Conservation (phyloP, 2,329 filamentous ascomycete genomes). For the Calonectria pteridis region DNA sequence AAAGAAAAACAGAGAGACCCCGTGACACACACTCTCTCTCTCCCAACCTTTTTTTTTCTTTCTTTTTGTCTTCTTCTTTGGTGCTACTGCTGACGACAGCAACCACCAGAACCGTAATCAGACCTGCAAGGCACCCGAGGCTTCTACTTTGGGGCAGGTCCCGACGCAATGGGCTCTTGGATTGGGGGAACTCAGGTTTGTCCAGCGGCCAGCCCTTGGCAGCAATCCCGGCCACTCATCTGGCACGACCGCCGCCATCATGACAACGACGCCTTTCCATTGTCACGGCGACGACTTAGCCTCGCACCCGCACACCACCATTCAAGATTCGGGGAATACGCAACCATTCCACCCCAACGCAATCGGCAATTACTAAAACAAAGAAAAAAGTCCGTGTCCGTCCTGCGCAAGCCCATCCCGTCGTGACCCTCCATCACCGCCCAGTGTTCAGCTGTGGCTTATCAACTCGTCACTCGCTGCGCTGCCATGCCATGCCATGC, state of each 20-base stretch:
- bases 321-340: background rate
- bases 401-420: background rate
- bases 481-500: background rate
- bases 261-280: conserved; percentile 5
- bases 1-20: background rate
- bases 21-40: too few relatives aligned
- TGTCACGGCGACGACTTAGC: conserved; percentile 10
- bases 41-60: background rate
- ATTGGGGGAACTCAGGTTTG: conserved; percentile 10
- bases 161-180: conserved; percentile 14
- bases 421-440: background rate
- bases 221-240: conserved; percentile 17
- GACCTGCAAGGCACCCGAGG: conserved; percentile 31
- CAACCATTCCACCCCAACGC: background rate
- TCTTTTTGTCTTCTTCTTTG: background rate
- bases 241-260: conserved; percentile 7
- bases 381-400: background rate
- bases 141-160: conserved; percentile 20
- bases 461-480: background rate
- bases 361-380: background rate
- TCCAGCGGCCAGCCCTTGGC: background rate
- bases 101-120: conserved; percentile 15
- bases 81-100: conserved; percentile 20
- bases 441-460: conserved; percentile 6
- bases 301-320: conserved; percentile 3